Base-by-base conservation (phyloP, 805 yeast species). In the Schizosaccharomyces japonicus region DNA sequence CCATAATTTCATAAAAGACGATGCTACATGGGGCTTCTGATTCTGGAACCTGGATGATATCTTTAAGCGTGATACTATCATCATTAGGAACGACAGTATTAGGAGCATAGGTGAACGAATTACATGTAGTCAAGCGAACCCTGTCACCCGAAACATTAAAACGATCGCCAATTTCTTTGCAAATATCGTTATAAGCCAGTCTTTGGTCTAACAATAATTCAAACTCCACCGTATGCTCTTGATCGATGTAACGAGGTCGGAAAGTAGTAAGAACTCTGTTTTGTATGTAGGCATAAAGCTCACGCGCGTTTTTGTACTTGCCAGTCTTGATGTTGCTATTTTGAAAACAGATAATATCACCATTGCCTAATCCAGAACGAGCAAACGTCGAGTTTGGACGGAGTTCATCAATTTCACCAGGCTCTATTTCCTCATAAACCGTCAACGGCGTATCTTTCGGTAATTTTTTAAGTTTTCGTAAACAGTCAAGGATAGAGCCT, bases 1-100 rank as follows among this genome's bases (percentile, higher is more conserved):
- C 78, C 56, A 90, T 67, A 1, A 78, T 62, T 56, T 87, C 95
- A 58, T 80, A 87, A 53, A 76, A 77, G 49, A 87, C 70, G 10
- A 44, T 40, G 15, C 28, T 36, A n/a, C 30, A 27, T 28, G 29
- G 32, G 8, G 32, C 25, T 5, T 29, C 46, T 30, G 17, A 36
- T 5, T 29, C 31, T 5, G 39, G 30, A 21, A n/a, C 15, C 7
- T 45, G 39, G 5, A 45, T 15, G 11, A 45, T 31, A 4, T 29
- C 33, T 13, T 30, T n/a, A 4, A 45, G 47, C 23, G 47, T 45
- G n/a, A 45, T 31, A 7, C 33, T 31, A 17, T 44, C 17, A 30
- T 25, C 26, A 13, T 32, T 29, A 4, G 31, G 31, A 11, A 45
- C 40, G 15, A 29, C 39, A 44, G 19, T 23, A 10, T 21, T 23